A percentile compares a stretch with the other conserved stretches of the same genome.
These are phyloP conservation scores for Rhizopogon hawkerae DNA, from an alignment of 1,284 basidiomycete species.

Conservation along the genomic window DNA sequence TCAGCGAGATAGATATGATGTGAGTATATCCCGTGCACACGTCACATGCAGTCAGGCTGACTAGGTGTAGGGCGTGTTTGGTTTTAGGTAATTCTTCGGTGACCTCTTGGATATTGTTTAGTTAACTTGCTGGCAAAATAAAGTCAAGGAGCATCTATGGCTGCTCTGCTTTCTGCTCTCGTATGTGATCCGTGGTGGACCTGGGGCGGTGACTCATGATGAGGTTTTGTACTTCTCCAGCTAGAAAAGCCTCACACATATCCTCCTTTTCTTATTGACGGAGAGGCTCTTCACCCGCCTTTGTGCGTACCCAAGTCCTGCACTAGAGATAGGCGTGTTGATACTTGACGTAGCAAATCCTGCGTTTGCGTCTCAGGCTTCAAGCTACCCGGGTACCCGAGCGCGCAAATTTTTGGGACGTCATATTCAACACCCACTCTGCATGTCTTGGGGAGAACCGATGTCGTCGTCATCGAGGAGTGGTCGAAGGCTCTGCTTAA, in stretches of 20 bases:
- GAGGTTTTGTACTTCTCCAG: conserved; percentile 9
- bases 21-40: conserved; percentile 20
- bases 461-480: conserved; percentile 70
- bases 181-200: conserved; percentile 30
- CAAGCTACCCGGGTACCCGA: conserved; percentile 41
- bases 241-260: conserved; percentile 34
- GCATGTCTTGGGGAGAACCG: conserved; percentile 74
- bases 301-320: conserved; percentile 40
- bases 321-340: neutral
- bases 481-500: conserved; percentile 48
- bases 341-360: conserved; percentile 42
- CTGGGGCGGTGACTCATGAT: neutral
- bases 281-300: conserved; percentile 55
- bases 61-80: conserved; percentile 65
- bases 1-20: conserved; percentile 43
- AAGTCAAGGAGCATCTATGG: conserved; percentile 79
- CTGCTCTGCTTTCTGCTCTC: conserved; percentile 63
- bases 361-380: conserved; percentile 67
- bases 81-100: conserved; percentile 51
- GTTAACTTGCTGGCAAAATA: conserved; percentile 4
- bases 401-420: conserved; percentile 47
- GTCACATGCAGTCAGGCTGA: neutral
- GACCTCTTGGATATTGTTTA: neutral
- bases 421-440: conserved; percentile 67
- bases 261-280: conserved; percentile 60